Evolutionary conservation across 2,329 filamentous ascomycete genomes (phyloP), one percentile per base, ranked within the genome.

Genomic region (Alternaria hordeiaustralica): DNA sequence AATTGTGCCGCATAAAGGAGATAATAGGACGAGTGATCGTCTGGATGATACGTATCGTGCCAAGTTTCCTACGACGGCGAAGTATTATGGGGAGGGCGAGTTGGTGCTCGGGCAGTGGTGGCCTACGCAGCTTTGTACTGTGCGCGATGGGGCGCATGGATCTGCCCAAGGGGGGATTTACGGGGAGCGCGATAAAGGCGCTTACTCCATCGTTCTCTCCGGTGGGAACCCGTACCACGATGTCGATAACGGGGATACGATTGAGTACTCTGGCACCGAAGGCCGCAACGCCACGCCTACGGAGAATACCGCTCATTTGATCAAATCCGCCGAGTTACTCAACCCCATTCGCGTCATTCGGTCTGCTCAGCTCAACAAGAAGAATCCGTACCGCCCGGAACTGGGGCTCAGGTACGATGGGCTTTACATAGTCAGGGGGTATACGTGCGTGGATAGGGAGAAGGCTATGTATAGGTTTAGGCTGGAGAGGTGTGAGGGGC

Each of bases 321-420:
- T 87, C 12, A 79, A 80, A 2, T 82, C 81, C 4, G 70, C 71
- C 12, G 58, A 71, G 4, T 77, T 70, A 2, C 49, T 67, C 3
- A 74, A 79, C 2, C 72, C 80, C 3, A 80, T 89, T 4, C 81
- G 87, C 2, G 82, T 89, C 4, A 78, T 89, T 6, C 82, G 87
- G 2, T 84, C 83, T 0, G 68, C 73, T 5, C 82, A 83, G 18
- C 73, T 83, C 3, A 55, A 57, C 0, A 72, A 75, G 10, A 70
- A 67, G 2, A 82, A 82, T 18, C 64, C 60, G 0, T 86, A 82
- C 57, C 78, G 83, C 0, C 87, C 87, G 0, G 62, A 71, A 1
- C 64, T 77, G 10, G 87, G 87, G 0, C 79, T 86, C n/a, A 77
- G 87, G 2, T 89, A 89, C 56, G 87, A 89, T 71, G 87, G 87